A percentile compares a stretch with the other conserved stretches of the same genome.
phyloP scores from a whole-genome alignment of 768 basidiomycete species.

The Cystobasidium onofrii region DNA sequence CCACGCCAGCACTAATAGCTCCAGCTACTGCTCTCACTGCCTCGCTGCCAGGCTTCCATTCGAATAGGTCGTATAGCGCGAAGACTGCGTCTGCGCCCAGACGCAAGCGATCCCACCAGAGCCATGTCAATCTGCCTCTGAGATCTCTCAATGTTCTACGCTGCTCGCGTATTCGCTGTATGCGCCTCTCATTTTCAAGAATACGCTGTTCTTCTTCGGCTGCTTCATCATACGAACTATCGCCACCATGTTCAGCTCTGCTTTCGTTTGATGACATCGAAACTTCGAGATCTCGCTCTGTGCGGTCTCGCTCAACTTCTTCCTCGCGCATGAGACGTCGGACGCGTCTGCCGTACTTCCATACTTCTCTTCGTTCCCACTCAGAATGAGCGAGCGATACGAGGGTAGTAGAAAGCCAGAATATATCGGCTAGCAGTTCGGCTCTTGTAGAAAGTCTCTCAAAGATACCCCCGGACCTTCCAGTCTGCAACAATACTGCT shows the following conservation, averaged over 20 bases:
- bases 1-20: constrained; percentile 10
- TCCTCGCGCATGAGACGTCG: constrained; percentile 26
- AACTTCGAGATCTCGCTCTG: background rate
- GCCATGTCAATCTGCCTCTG: constrained; percentile 21
- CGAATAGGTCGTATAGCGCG: constrained; percentile 23
- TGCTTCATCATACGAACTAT: background rate
- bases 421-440: constrained; percentile 18
- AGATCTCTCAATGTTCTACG: constrained; percentile 13
- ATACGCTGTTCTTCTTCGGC: background rate
- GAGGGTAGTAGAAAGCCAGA: constrained; percentile 18
- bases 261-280: background rate
- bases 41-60: constrained; percentile 9
- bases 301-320: background rate
- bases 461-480: background rate
- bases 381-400: background rate
- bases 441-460: background rate
- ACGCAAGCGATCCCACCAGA: constrained; percentile 28
- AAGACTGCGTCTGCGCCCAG: constrained; percentile 20
- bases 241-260: background rate
- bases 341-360: constrained; percentile 13
- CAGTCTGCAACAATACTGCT: background rate
- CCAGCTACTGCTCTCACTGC: constrained; percentile 28
- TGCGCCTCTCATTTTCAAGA: background rate
- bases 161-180: constrained; percentile 9
- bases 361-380: constrained; percentile 25